Conservation (phyloP, 23 red algal genomes). For the Gracilaria vermiculophylla region DNA sequence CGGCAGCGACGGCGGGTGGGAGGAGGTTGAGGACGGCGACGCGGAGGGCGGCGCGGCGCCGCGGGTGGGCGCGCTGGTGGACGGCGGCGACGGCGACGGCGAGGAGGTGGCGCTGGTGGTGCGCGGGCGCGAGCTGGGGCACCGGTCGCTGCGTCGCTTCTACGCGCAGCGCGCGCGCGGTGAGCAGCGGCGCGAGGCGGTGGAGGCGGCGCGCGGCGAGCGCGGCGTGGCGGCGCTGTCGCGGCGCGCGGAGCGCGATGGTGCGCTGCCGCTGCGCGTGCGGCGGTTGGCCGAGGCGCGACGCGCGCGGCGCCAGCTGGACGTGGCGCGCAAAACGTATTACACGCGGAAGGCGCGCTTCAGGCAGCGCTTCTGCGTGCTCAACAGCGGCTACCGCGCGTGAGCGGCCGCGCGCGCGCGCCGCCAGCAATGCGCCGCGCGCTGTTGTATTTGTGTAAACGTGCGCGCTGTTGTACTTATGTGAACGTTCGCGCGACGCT, state of each 20-base stretch:
- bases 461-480: too few relatives aligned
- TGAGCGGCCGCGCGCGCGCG: background rate
- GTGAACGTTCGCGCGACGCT: too few relatives aligned
- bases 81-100: conserved; percentile 19
- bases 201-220: conserved; percentile 10
- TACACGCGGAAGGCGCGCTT: conserved; percentile 61
- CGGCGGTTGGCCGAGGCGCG: background rate
- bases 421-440: background rate
- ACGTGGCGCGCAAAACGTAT: conserved; percentile 41
- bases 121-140: conserved; percentile 26
- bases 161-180: conserved; percentile 55
- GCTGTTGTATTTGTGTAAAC: too few relatives aligned
- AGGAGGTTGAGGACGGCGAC: conserved; percentile 58
- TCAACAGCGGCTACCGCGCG: conserved; percentile 91
- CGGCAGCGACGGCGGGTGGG: conserved; percentile 31
- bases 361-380: conserved; percentile 47
- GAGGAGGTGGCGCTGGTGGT: conserved; percentile 42
- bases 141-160: conserved; percentile 57
- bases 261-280: background rate
- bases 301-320: background rate
- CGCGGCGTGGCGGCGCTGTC: background rate
- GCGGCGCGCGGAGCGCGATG: background rate
- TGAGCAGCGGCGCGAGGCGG: conserved; percentile 9
- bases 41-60: background rate
- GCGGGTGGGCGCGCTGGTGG: background rate